phyloP scores from a whole-genome alignment of 495 filamentous ascomycete genomes.

The Hypomontagnella submonticulosa region DNA sequence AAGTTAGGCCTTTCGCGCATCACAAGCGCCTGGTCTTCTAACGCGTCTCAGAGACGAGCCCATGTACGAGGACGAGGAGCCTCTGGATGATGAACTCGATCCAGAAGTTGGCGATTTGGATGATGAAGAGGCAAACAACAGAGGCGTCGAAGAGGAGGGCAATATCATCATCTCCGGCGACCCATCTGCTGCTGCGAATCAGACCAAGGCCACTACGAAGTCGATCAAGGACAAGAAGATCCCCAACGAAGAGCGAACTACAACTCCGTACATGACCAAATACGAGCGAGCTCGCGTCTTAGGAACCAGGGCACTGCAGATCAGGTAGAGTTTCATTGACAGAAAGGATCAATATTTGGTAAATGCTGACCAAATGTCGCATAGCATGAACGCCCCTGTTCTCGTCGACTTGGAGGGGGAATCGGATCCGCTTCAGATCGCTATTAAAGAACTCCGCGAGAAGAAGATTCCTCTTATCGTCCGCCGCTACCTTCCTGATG shows the following conservation, averaged over 20 bases:
- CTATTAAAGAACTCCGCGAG: slow-evolving; percentile 94
- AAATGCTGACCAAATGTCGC: slow-evolving; percentile 21
- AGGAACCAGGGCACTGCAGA: slow-evolving; percentile 92
- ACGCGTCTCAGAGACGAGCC: slow-evolving; percentile 62
- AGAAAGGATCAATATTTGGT: neutral
- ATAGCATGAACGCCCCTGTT: slow-evolving; percentile 96
- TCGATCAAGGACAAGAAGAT: slow-evolving; percentile 89
- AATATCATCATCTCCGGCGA: slow-evolving; percentile 80
- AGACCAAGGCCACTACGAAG: slow-evolving; percentile 55
- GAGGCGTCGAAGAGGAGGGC: slow-evolving; percentile 58
- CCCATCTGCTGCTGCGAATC: slow-evolving; percentile 72
- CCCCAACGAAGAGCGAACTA: slow-evolving; percentile 84
- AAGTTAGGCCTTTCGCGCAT: slow-evolving; percentile 41
- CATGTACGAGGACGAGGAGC: slow-evolving; percentile 58
- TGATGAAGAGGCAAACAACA: slow-evolving; percentile 63
- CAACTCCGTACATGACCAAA: slow-evolving; percentile 99
- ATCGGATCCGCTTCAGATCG: slow-evolving; percentile 97
- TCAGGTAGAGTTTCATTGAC: slow-evolving; percentile 71
- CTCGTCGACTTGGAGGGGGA: slow-evolving; percentile 96
- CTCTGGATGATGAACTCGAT: slow-evolving; percentile 57
- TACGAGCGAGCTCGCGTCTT: slow-evolving; percentile 95
- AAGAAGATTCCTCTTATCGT: slow-evolving; percentile 99
- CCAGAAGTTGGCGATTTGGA: slow-evolving; percentile 69
- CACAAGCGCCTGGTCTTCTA: slow-evolving; percentile 14
- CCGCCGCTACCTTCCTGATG: slow-evolving; percentile 93